phyloP scores from a whole-genome alignment of 2,329 filamentous ascomycete genomes.

The Diaporthe batatas region DNA sequence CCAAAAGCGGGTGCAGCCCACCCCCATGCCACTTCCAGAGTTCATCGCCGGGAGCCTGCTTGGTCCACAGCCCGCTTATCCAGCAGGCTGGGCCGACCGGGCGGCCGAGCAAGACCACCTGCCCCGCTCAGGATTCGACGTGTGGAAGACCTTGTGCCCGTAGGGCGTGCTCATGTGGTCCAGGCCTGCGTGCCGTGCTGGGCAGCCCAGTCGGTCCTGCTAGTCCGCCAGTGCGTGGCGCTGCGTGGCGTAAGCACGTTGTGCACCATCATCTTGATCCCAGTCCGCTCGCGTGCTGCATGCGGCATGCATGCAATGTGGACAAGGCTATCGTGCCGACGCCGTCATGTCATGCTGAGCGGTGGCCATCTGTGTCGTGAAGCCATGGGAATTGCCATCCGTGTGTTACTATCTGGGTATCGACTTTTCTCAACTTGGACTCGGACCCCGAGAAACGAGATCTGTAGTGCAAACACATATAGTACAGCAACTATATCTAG shows the following conservation, averaged over 20 bases:
- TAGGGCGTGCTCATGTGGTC: slow-evolving; percentile 6
- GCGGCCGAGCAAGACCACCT: background rate
- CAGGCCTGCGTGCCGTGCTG: background rate
- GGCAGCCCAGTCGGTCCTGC: background rate
- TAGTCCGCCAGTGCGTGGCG: background rate
- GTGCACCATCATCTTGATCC: slow-evolving; percentile 14
- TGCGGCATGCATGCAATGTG: slow-evolving; percentile 14
- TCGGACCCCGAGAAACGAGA: background rate
- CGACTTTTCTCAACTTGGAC: background rate
- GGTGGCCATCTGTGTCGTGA: background rate
- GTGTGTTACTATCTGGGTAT: slow-evolving; percentile 8
- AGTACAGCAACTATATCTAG: slow-evolving; percentile 4
- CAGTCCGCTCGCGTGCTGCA: slow-evolving; percentile 11
- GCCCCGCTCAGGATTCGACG: slow-evolving; percentile 22
- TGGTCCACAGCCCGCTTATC: background rate
- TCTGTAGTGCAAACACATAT: background rate
- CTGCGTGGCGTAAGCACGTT: slow-evolving; percentile 20
- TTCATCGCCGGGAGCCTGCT: slow-evolving; percentile 27
- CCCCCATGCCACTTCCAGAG: slow-evolving; percentile 5
- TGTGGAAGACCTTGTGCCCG: slow-evolving; percentile 5
- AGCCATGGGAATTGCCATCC: background rate
- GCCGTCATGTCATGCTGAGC: background rate
- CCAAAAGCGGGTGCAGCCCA: slow-evolving; percentile 6
- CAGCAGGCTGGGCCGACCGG: slow-evolving; percentile 13
- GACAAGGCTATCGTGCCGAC: slow-evolving; percentile 17